Percentiles rank a stretch among this genome's conserved stretches.
phyloP scores from a whole-genome alignment of 805 yeast species.

The Hanseniaspora thailandica region DNA sequence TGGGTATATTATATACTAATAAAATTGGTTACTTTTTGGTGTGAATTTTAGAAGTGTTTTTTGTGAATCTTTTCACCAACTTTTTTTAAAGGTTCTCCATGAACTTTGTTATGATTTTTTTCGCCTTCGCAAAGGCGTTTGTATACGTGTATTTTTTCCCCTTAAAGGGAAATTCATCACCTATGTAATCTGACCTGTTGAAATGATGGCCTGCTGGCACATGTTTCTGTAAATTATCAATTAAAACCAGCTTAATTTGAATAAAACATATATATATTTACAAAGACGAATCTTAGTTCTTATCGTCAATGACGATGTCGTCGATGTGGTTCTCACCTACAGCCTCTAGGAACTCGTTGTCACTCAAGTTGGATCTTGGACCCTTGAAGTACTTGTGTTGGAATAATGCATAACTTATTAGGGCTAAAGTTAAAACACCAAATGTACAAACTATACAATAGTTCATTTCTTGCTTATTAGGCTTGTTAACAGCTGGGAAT shows the following conservation, averaged over 20 bases:
- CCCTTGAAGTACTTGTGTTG: constrained; percentile 47
- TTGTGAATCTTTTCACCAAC: not conserved
- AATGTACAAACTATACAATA: constrained; percentile 52
- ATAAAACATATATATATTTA: too few relatives aligned
- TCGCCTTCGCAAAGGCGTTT: not conserved
- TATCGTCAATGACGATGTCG: constrained; percentile 9
- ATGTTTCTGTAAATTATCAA: too few relatives aligned
- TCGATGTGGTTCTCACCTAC: constrained; percentile 18
- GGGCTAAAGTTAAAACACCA: constrained; percentile 43
- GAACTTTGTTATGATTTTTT: not conserved
- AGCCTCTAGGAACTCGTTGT: constrained; percentile 22
- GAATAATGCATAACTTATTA: constrained; percentile 38
- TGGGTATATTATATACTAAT: not conserved
- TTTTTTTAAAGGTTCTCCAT: not conserved
- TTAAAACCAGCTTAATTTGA: not conserved
- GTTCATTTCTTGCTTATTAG: constrained; percentile 44
- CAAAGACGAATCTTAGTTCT: not conserved
- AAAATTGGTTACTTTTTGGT: too few relatives aligned
- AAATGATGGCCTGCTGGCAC: not conserved
- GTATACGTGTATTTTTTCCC: not conserved
- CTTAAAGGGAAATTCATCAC: too few relatives aligned
- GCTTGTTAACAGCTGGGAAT: constrained; percentile 42
- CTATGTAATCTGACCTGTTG: too few relatives aligned
- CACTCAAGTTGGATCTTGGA: constrained; percentile 32
- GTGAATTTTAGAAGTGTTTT: too few relatives aligned